Conservation (phyloP, 2,329 filamentous ascomycete genomes). For the Phialocephala subalpina region DNA sequence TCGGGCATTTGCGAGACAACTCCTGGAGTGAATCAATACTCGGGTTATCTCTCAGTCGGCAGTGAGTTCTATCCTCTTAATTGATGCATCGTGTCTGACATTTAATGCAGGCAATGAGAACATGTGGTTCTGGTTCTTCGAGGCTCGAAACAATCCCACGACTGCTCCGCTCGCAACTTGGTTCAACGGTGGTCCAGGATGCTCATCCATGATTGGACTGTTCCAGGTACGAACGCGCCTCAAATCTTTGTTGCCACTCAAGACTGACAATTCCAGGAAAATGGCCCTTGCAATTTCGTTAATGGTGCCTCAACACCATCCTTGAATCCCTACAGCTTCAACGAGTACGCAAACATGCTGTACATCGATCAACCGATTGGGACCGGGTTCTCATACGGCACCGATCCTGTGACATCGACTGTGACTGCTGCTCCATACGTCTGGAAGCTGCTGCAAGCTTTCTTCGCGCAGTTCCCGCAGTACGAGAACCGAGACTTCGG, state of each 20-base stretch:
- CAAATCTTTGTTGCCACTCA: no score
- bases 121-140: constrained; percentile 61
- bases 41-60: constrained; percentile 58
- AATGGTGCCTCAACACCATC: constrained; percentile 50
- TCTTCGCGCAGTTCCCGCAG: constrained; percentile 68
- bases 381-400: constrained; percentile 52
- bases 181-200: constrained; percentile 57
- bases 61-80: constrained; percentile 15
- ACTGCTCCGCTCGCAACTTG: constrained; percentile 53
- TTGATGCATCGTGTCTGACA: constrained; percentile 38
- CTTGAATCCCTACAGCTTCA: constrained; percentile 50
- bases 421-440: constrained; percentile 56
- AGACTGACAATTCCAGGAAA: constrained; percentile 40
- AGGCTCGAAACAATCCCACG: constrained; percentile 58
- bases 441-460: constrained; percentile 67
- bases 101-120: constrained; percentile 32
- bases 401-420: constrained; percentile 53
- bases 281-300: constrained; percentile 52
- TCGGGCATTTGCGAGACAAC: constrained; percentile 61
- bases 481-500: constrained; percentile 67
- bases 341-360: constrained; percentile 50
- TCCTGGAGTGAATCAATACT: constrained; percentile 57
- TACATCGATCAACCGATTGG: constrained; percentile 51
- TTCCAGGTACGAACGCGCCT: constrained; percentile 58
- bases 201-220: constrained; percentile 65